phyloP scores from a whole-genome alignment of 352 stramenopile species.

The Phytophthora tentaculata region DNA sequence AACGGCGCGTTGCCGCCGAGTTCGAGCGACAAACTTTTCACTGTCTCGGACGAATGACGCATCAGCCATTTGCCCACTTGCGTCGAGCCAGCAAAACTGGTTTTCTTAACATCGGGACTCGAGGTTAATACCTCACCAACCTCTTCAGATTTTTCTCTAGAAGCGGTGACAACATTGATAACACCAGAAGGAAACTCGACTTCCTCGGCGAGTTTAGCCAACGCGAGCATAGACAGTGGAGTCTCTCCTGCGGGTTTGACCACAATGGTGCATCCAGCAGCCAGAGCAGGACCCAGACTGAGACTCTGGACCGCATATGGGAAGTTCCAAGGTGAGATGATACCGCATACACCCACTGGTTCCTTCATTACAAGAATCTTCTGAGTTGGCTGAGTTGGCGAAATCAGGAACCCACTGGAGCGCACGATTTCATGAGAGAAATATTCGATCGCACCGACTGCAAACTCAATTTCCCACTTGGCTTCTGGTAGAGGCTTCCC shows the following conservation, averaged over 20 bases:
- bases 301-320: slow-evolving; percentile 97
- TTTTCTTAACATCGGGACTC: slow-evolving; percentile 77
- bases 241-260: slow-evolving; percentile 97
- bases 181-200: slow-evolving; percentile 84
- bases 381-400: slow-evolving; percentile 45
- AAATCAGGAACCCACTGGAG: slow-evolving; percentile 83
- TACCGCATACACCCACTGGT: slow-evolving; percentile 92
- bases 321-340: slow-evolving; percentile 99
- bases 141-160: slow-evolving; percentile 58
- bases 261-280: slow-evolving; percentile 93
- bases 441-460: slow-evolving; percentile 93
- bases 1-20: slow-evolving; percentile 91
- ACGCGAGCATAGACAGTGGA: slow-evolving; percentile 93
- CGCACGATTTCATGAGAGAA: slow-evolving; percentile 94
- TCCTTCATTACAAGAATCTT: slow-evolving; percentile 84
- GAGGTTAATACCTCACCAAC: slow-evolving; percentile 79
- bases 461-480: slow-evolving; percentile 94
- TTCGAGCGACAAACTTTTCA: slow-evolving; percentile 82
- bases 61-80: slow-evolving; percentile 79
- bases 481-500: slow-evolving; percentile 96
- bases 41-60: slow-evolving; percentile 65
- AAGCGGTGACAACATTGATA: slow-evolving; percentile 85
- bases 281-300: slow-evolving; percentile 93
- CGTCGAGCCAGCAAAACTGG: slow-evolving; percentile 88
- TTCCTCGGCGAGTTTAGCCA: slow-evolving; percentile 89